Evolutionary conservation across 1,139 yeast genomes (phyloP), one percentile per base, ranked within the genome.

Genomic region (Protomyces inundatus): DNA sequence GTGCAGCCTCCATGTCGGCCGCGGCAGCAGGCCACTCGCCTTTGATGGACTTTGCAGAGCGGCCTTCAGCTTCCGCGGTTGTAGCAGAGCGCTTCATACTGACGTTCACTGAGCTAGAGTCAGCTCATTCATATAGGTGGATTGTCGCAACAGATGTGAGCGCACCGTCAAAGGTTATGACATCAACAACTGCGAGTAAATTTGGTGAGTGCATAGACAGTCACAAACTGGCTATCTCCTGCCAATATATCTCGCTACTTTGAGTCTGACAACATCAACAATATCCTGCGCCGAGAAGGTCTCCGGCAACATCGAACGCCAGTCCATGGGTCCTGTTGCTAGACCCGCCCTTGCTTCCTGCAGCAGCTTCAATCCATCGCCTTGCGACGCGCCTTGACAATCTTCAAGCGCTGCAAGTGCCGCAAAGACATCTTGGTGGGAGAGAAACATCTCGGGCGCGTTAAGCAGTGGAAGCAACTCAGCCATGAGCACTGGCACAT

Each of bases 1-100:
- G 55, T 4, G 62, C 62, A 0, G 34, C 35, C n/a, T 16, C 45
- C 52, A 58, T 58, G 2, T 56, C 53, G 10, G 14, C 53, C 10
- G 33, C 35, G n/a, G 62, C 40, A 10, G 62, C 55, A 12, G 62
- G 62, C 62, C 62, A 58, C 34, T 58, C 62, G 14, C 42, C 55
- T n/a, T 37, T 58, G 40, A 32, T 51, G 7, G 55, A 42, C 37
- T 52, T 58, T 2, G 51, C 52, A 6, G 3, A 9, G 12, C 14
- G 12, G 1, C 3, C 42, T 14, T 12, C 42, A 39, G 12, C 12
- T 5, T 2, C 12, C 14, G 6, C 42, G 14, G 5, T 9, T 10
- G 12, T 12, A 39, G 12, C 14, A 5, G 42, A 39, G 14, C 42
- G 42, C 14, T 39, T 39, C 42, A 39, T 39, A 23, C 23, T 3